Base-by-base conservation (phyloP, 495 filamentous ascomycete genomes). In the Annulohypoxylon bovei region DNA sequence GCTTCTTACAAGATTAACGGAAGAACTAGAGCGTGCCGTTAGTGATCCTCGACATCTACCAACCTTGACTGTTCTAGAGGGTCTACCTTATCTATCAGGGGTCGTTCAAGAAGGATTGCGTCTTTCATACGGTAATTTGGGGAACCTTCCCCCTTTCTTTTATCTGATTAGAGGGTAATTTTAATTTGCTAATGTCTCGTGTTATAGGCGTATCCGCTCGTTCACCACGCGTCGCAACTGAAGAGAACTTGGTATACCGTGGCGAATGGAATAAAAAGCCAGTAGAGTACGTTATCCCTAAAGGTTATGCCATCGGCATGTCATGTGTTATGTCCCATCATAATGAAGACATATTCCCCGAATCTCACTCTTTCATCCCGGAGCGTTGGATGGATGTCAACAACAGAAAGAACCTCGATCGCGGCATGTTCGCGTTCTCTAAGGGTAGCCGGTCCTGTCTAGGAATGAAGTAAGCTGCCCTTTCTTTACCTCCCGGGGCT, bases 81-180 rank as follows among this genome's bases (percentile, higher is more conserved):
- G 75, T 28, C 76, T 86, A 1, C 83, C 84, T 0, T 86, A 85
- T 63, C 70, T 85, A 0, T 69, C 67, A 8, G 82, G 73, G 0
- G 74, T 81, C 2, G 73, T 84, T 18, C 65, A 80, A 65, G 83
- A 84, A 66, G 79, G 75, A 5, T 68, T 81, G 32, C 80, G 83
- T n/a, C 75, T 84, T 1, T 78, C 79, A 0, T 83, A 80, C 28
- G 82, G 82, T 46, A 74, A 76, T 0, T 33, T 12, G 5, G 1
- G 0, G 11, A 11, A 14, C 23, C 1, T 23, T 27, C 23, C 11
- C n/a, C 47, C 18, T 18, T 52, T 12, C 23, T 32, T 23, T 27
- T n/a, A 4, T 2, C n/a, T 4, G 1, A 16, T 0, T 14, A 9
- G 28, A 23, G 33, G n/a, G 28, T 9, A 16, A 9, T 18, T 3